Evolutionary conservation across 2,329 filamentous ascomycete genomes (phyloP).

Genomic region (Exophiala oligosperma): DNA sequence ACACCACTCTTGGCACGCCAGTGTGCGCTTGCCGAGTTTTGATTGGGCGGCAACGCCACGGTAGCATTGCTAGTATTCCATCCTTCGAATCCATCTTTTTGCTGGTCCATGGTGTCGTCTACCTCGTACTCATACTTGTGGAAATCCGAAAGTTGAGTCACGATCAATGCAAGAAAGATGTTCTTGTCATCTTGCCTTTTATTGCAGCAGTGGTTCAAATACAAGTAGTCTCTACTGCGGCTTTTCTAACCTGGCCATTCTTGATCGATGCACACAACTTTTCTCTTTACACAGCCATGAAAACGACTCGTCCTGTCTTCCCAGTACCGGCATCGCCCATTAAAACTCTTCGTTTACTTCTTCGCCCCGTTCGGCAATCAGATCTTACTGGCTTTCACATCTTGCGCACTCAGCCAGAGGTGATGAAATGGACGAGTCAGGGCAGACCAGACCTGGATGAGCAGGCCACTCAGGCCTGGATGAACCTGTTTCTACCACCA

Average conservation of each 20-base stretch:
- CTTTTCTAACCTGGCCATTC: background rate
- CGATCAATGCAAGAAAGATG: too few relatives aligned
- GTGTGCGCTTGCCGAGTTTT: background rate
- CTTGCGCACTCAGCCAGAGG: conserved; percentile 59
- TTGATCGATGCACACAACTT: too few relatives aligned
- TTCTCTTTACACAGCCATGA: conserved; percentile 34
- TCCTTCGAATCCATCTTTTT: too few relatives aligned
- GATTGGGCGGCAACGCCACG: background rate
- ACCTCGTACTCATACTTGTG: too few relatives aligned
- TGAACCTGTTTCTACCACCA: conserved; percentile 49
- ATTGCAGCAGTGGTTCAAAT: too few relatives aligned
- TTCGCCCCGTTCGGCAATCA: conserved; percentile 52
- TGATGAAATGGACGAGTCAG: conserved; percentile 60
- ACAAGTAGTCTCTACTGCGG: too few relatives aligned
- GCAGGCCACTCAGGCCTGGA: conserved; percentile 44
- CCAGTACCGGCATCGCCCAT: conserved; percentile 40
- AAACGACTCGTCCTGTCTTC: conserved; percentile 49
- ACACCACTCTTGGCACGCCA: background rate
- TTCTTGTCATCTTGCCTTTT: too few relatives aligned
- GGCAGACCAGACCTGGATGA: conserved; percentile 47
- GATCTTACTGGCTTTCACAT: conserved; percentile 54
- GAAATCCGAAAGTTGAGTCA: too few relatives aligned
- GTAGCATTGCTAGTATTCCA: too few relatives aligned
- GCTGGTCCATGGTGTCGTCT: too few relatives aligned
- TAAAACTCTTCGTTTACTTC: conserved; percentile 55